phyloP scores from a whole-genome alignment of 2,329 filamentous ascomycete species.

The Cryphonectria naterciae region DNA sequence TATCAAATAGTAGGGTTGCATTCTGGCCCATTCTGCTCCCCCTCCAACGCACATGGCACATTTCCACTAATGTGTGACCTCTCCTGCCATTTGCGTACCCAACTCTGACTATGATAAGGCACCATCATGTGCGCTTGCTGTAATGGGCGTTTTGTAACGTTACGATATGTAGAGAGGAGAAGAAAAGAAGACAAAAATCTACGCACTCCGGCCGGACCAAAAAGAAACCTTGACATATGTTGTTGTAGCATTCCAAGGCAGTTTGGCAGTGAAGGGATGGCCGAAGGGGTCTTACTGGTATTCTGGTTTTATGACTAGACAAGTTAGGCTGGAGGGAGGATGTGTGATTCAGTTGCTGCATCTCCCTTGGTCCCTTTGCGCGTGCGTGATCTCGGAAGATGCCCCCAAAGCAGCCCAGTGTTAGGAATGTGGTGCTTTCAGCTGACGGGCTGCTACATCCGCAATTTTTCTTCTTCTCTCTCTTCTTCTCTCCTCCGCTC shows the following conservation, averaged over 20 bases:
- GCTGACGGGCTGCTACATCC: background rate
- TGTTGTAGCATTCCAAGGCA: background rate
- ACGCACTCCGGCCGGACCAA: background rate
- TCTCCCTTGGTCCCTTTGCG: constrained; percentile 1
- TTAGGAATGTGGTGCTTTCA: background rate
- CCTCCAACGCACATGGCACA: background rate
- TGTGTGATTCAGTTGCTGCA: background rate
- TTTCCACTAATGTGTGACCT: constrained; percentile 5
- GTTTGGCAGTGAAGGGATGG: background rate
- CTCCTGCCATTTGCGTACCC: constrained; percentile 8
- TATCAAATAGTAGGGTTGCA: constrained; percentile 5
- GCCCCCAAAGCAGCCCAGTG: background rate
- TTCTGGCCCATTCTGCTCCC: background rate
- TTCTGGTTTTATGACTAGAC: background rate
- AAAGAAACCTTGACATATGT: background rate
- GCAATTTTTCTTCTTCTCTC: background rate
- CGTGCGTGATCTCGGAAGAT: constrained; percentile 5
- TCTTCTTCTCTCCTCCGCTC: background rate
- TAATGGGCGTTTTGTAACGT: constrained; percentile 2
- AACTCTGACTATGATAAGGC: background rate
- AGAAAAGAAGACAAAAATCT: background rate
- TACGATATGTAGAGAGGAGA: background rate
- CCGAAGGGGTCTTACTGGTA: background rate
- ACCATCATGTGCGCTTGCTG: constrained; percentile 8
- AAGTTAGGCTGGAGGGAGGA: background rate